Evolutionary conservation across 2,329 filamentous ascomycete genomes (phyloP), one percentile per base, ranked within the genome.

Genomic region (Ascochyta koolunga): DNA sequence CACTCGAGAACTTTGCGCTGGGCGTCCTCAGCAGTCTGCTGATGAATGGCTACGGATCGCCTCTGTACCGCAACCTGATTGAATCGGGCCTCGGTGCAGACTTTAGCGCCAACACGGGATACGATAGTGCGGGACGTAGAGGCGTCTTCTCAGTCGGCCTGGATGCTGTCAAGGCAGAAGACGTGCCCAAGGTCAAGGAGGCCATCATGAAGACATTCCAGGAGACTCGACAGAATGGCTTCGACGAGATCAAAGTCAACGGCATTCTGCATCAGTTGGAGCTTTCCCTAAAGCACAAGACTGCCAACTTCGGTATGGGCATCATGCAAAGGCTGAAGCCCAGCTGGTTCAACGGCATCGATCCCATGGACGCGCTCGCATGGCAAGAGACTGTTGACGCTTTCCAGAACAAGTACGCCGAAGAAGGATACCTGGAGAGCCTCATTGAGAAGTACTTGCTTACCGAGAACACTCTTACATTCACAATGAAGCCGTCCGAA

Each of bases 181-280:
- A 96, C 67, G 86, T 96, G 3, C 79, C 86, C 3, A 89, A 88
- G 67, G 84, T 98, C 40, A 91, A 91, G 72, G 81, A 85, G 31
- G 87, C 85, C 21, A 85, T 97, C 25, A 84, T 88, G 52, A 84
- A 85, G 25, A 90, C 93, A 3, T 80, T 97, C 49, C 80, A 81
- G 22, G 86, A 91, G 39, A 85, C 86, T 6, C 83, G 86, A 16
- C 78, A 86, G 22, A 89, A 88, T 55, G 93, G 95, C 0, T 96
- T 99, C 64, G 92, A 95, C 54, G 83, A 88, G 66, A 86, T 88
- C 65, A 99, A 99, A 76, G 91, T 99, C 54, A 91, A 96, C 59
- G 95, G 95, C 2, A 89, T 96, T 59, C 82, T 99, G 48, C 95
- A 99, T 73, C 93, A 98, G 74, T 78, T 98, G 4, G 95, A 99